Evolutionary conservation across 2,329 filamentous ascomycete species (phyloP).

Genomic region (Penicillium sp.): DNA sequence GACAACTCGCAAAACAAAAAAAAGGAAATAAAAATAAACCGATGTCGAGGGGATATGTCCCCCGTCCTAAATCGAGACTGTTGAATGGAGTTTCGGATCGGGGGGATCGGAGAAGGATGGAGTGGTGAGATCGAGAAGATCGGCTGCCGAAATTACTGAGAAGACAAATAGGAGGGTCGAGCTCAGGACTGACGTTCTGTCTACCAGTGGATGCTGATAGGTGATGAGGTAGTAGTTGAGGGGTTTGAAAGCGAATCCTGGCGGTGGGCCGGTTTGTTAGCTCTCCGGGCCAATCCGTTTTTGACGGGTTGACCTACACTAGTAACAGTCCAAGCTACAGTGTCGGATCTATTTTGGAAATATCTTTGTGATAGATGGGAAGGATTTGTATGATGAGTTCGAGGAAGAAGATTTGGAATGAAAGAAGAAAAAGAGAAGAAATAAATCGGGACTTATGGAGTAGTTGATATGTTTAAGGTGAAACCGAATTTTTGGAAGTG

Average conservation of each 20-base stretch:
- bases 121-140: conserved; percentile 4
- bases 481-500: background rate
- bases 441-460: background rate
- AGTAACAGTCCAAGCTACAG: background rate
- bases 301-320: background rate
- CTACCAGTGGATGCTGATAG: conserved; percentile 16
- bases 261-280: conserved; percentile 20
- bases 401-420: background rate
- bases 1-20: conserved; percentile 13
- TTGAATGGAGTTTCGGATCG: conserved; percentile 7
- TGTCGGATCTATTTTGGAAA: background rate
- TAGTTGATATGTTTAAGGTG: background rate
- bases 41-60: conserved; percentile 14
- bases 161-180: conserved; percentile 16
- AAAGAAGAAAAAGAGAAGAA: background rate
- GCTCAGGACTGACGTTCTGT: conserved; percentile 28
- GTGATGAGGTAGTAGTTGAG: conserved; percentile 2
- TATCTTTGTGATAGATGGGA: background rate
- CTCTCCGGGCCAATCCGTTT: conserved; percentile 8
- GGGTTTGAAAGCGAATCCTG: conserved; percentile 7
- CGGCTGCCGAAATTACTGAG: conserved; percentile 10
- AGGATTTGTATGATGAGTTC: background rate
- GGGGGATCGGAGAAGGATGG: conserved; percentile 2
- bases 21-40: no score
- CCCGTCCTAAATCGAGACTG: conserved; percentile 7